Base-by-base conservation (phyloP, 2,329 filamentous ascomycete species). In the Graphium sp. region DNA sequence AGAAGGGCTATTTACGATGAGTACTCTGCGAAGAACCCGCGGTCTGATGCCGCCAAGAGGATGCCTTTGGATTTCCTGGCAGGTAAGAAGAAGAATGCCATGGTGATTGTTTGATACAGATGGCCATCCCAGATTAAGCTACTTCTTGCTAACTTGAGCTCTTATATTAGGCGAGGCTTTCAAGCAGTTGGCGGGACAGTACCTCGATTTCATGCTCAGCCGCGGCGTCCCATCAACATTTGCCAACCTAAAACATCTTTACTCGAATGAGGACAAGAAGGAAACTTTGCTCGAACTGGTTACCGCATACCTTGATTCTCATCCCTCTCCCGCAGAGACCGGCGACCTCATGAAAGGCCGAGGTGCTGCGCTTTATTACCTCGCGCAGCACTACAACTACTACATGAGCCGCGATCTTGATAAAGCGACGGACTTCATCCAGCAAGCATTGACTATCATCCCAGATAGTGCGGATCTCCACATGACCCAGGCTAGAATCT, bases 301-400 rank as follows among this genome's bases (percentile, higher is more conserved):
- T 2, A 70, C 89, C 41, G 70, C 78, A 29, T 95, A 94, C 43
- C 62, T 81, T 9, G 57, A 72, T 13, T 68, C 69, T 19, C 63
- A 59, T 32, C 36, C 46, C n/a, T 49, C 68, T 30, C 56, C 59
- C 21, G 55, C 57, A 32, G 54, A 52, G 17, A 46, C 50, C 21
- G 47, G 48, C 14, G 60, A 69, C 39, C 47, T 53, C 29, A 46
- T 53, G 29, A 66, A 65, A 42, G 87, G 87, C 46, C 65, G 79
- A 42, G 69, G 81, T 10, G 81, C 85, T 2, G 80, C 81, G 10
- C 68, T 85, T 28, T 95, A 91, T 53, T 98, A 91, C 58, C 69
- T 98, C 30, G 85, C 85, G 7, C 89, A 95, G 46, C 91, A 98
- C 54, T 92, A 94, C 62, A 89, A 93, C 57, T 94, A 93, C 50